Base-by-base conservation (phyloP, 2,329 filamentous ascomycete species). In the Botrytis paeoniae region DNA sequence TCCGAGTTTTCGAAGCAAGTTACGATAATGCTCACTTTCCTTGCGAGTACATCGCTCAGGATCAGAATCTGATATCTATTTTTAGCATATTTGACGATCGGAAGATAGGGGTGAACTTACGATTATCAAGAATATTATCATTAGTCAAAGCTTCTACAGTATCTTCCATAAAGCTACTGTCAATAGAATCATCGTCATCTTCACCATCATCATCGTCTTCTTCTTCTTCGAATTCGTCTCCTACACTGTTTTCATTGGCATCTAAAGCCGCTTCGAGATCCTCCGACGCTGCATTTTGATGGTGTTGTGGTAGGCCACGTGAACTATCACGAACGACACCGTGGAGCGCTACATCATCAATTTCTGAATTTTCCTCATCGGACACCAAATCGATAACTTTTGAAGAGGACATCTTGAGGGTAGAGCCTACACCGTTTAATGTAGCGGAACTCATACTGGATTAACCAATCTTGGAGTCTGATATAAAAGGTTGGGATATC, bases 1-100 rank as follows among this genome's bases (percentile, higher is more conserved):
- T n/a, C 95, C 95, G 75, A 94, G 85, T 70, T 89, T 86, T 80
- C 92, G 92, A 74, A 97, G 86, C 75, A 92, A 87, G 78, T 91
- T 87, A 76, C 92, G 90, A 80, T 91, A 92, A 29, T 85, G 84
- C 74, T 87, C 84, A 39, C 92, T 89, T 83, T 97, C 92, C 75
- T 92, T 88, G 18, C 89, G 85, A 1, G 89, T 90, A 82, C 91
- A 93, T 39, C 73, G 64, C 39, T 79, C 76, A 45, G 76, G 74
- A 39, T 73, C 76, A 22, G 78, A 65, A 39, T 74, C 78, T 79
- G 63, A 60, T 54, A 39, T 51, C 72, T 74, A 73, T 75, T 72
- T 76, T 81, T 78, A 80, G 78, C 74, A 29, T 35, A 5, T 60
- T 66, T 60, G 32, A 48, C 39, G 32, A 69, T 48, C 57, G 29